phyloP scores from a whole-genome alignment of 2,329 filamentous ascomycete genomes.

The Dactylella cylindrospora region DNA sequence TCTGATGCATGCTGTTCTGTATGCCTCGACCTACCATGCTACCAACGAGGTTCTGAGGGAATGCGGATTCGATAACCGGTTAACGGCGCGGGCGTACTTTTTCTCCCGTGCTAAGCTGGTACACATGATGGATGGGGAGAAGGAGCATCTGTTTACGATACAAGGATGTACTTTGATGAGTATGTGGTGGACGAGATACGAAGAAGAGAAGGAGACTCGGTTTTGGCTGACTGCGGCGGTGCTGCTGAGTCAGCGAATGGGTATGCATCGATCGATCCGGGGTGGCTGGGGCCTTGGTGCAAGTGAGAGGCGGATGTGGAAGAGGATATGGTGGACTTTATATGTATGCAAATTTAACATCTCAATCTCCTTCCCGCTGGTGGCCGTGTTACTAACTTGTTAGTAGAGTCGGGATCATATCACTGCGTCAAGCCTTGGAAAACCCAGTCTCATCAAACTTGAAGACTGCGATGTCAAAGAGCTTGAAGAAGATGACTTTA shows the following conservation, averaged over 20 bases:
- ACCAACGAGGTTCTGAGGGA: slow-evolving; percentile 26
- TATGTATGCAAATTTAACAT: too few relatives aligned
- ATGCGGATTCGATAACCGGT: slow-evolving; percentile 38
- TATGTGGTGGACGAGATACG: slow-evolving; percentile 42
- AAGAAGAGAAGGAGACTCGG: slow-evolving; percentile 40
- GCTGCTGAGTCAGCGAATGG: slow-evolving; percentile 39
- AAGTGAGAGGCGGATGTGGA: slow-evolving; percentile 41
- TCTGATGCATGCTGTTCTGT: slow-evolving; percentile 30
- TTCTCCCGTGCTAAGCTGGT: slow-evolving; percentile 38
- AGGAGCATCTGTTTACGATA: slow-evolving; percentile 38
- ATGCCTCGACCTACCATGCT: slow-evolving; percentile 25
- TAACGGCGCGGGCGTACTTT: slow-evolving; percentile 41
- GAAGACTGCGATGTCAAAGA: slow-evolving; percentile 37
- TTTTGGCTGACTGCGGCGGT: slow-evolving; percentile 40
- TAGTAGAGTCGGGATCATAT: slow-evolving; percentile 38
- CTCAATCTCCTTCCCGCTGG: background rate
- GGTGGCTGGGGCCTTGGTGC: slow-evolving; percentile 36
- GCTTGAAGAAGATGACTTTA: slow-evolving; percentile 35
- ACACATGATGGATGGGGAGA: slow-evolving; percentile 43
- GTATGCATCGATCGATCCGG: slow-evolving; percentile 39
- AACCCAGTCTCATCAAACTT: slow-evolving; percentile 29
- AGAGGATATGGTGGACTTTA: slow-evolving; percentile 43
- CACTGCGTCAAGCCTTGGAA: slow-evolving; percentile 41
- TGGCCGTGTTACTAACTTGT: background rate
- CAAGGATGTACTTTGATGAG: slow-evolving; percentile 41